A percentile compares a stretch with the other conserved stretches of the same genome.
These are phyloP conservation scores for Mycoemilia scoparia DNA, from an alignment of 192 early-diverging fungal species.

Conservation along the genomic window DNA sequence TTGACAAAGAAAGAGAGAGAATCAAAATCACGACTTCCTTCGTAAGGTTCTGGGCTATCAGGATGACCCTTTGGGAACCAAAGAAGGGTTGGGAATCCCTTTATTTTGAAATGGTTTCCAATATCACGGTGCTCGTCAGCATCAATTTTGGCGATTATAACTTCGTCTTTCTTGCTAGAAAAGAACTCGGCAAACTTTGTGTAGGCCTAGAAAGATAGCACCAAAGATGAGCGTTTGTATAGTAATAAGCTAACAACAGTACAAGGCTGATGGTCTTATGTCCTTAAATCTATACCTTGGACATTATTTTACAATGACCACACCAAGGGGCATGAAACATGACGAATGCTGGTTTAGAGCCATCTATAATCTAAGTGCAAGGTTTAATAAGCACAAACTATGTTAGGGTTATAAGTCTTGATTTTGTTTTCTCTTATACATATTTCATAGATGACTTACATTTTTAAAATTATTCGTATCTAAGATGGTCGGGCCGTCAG, in stretches of 20 bases:
- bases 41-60: slow-evolving; percentile 58
- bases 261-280: no score
- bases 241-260: no score
- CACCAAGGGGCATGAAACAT: slow-evolving; percentile 86
- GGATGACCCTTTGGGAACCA: slow-evolving; percentile 69
- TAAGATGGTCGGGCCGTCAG: no score
- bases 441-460: no score
- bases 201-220: no score
- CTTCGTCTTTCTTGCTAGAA: slow-evolving; percentile 43
- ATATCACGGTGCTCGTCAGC: slow-evolving; percentile 73
- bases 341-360: slow-evolving; percentile 54
- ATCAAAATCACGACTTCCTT: slow-evolving; percentile 65
- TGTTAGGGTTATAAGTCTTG: no score
- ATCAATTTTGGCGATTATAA: slow-evolving; percentile 82
- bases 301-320: slow-evolving; percentile 65
- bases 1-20: slow-evolving; percentile 53
- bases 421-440: no score
- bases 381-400: no score
- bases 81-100: slow-evolving; percentile 81
- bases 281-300: no score
- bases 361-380: slow-evolving; percentile 47
- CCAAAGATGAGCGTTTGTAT: no score
- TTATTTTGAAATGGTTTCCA: slow-evolving; percentile 54
- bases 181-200: slow-evolving; percentile 67
- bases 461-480: no score